Evolutionary conservation across 768 basidiomycete species (phyloP), one percentile per base, ranked within the genome.

Genomic region (Termitomyces sp.): DNA sequence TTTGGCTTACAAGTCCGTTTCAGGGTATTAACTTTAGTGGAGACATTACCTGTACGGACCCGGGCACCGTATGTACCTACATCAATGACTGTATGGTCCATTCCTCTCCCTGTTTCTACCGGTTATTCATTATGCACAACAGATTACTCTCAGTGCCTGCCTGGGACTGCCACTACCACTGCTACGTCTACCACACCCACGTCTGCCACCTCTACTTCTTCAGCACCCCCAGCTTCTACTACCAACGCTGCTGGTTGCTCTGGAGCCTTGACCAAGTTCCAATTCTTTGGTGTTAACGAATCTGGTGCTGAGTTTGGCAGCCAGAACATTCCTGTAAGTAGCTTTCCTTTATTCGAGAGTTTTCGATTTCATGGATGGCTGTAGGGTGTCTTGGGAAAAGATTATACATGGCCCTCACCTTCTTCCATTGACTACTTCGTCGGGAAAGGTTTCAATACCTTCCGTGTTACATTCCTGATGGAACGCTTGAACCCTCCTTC

Each of bases 261-360:
- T 16, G 74, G 75, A 20, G 62, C 67, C 2, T 68, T 68, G 62
- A 83, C 81, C 47, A 84, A 83, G 67, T 85, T 86, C 77, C 73
- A 77, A 65, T 83, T 69, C 73, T 84, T 85, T 60, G 85, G 84
- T 68, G 83, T 85, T 45, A 85, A 82, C 69, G 69, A 85, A 67
- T 79, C 81, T 51, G 82, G 83, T 62, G 84, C 83, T 42, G 84
- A 86, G 67, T 86, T 85, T 60, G 84, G 84, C 18, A 70, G 75
- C 60, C 71, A 62, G 13, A 69, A 64, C 18, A 74, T 77, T 62
- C 84, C 84, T 16, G 84, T 83, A 55, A 65, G 69, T 45, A 66
- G 36, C 24, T 24, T 20, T n/a, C 55, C 28, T 26, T 9, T 5
- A n/a, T 12, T 33, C 41, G 10, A 3, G 24, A 26, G 51, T 26